These are phyloP conservation scores for Funneliformis caledonium DNA, from an alignment of 371 early-diverging fungal species.

Conservation along the genomic window DNA sequence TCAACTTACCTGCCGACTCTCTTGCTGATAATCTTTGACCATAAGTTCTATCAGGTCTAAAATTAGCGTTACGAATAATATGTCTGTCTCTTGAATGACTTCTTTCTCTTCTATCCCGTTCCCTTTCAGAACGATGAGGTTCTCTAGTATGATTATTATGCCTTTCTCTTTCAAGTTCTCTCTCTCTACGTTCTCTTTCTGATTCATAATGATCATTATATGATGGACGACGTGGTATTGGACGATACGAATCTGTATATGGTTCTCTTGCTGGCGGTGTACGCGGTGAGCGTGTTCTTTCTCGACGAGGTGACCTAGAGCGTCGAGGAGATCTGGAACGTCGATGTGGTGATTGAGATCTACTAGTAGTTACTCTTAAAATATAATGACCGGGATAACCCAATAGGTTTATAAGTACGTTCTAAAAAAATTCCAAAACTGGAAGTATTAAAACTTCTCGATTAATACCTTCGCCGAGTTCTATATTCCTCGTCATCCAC, in stretches of 20 bases:
- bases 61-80: background rate
- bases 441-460: background rate
- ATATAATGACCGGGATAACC: background rate
- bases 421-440: background rate
- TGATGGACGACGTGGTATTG: slow-evolving; percentile 13
- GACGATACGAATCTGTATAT: slow-evolving; percentile 26
- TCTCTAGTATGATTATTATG: background rate
- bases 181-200: slow-evolving; percentile 7
- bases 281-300: slow-evolving; percentile 37
- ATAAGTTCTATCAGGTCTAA: slow-evolving; percentile 30
- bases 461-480: slow-evolving; percentile 19
- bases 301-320: slow-evolving; percentile 22
- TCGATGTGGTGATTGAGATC: slow-evolving; percentile 28
- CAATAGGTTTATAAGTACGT: background rate
- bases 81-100: slow-evolving; percentile 15
- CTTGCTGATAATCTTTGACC: slow-evolving; percentile 29
- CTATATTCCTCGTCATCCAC: slow-evolving; percentile 30
- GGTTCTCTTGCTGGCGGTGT: slow-evolving; percentile 11
- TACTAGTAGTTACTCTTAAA: slow-evolving; percentile 26
- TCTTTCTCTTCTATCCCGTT: slow-evolving; percentile 27
- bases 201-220: slow-evolving; percentile 11
- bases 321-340: slow-evolving; percentile 37
- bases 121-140: background rate
- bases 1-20: slow-evolving; percentile 35
- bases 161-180: slow-evolving; percentile 24